A percentile compares a stretch with the other conserved stretches of the same genome.
phyloP scores from a whole-genome alignment of 2,329 filamentous ascomycete species.

The Stachybotrys chartarum region DNA sequence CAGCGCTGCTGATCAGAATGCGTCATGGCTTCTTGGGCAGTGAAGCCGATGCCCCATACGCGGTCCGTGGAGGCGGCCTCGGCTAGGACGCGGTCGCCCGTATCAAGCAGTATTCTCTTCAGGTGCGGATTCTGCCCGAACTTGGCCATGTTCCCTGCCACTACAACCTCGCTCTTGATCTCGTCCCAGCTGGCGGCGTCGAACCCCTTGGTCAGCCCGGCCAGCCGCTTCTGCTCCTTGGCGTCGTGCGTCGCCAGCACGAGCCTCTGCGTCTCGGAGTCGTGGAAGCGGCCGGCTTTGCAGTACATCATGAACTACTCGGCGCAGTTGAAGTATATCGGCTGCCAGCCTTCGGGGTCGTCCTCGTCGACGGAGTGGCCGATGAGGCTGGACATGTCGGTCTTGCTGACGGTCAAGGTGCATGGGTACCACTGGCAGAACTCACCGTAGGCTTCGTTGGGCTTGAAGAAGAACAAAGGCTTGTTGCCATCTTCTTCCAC shows the following conservation, averaged over 20 bases:
- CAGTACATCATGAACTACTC: slow-evolving; percentile 37
- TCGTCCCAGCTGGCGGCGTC: slow-evolving; percentile 18
- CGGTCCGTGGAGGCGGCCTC: slow-evolving; percentile 22
- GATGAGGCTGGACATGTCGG: slow-evolving; percentile 17
- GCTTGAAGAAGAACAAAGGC: slow-evolving; percentile 23
- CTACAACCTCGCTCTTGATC: slow-evolving; percentile 21
- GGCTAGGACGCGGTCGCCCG: slow-evolving; percentile 20
- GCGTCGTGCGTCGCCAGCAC: slow-evolving; percentile 18
- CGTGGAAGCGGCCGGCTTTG: slow-evolving; percentile 28
- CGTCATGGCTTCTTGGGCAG: slow-evolving; percentile 18
- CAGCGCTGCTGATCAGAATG: slow-evolving; percentile 12
- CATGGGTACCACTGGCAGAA: slow-evolving; percentile 28
- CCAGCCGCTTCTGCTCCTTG: slow-evolving; percentile 21
- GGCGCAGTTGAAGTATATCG: slow-evolving; percentile 23
- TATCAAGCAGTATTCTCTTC: slow-evolving; percentile 19
- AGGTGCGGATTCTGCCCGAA: slow-evolving; percentile 22
- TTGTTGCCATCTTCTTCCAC: neutral
- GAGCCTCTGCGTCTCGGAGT: slow-evolving; percentile 12
- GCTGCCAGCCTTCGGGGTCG: slow-evolving; percentile 3
- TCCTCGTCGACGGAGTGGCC: slow-evolving; percentile 12
- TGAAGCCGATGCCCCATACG: slow-evolving; percentile 27
- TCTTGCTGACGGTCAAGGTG: slow-evolving; percentile 18
- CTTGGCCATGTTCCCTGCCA: slow-evolving; percentile 23
- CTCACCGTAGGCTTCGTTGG: slow-evolving; percentile 19
- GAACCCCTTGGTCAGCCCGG: slow-evolving; percentile 17